These are phyloP conservation scores for Tetrapisispora taiwanensis DNA, from an alignment of 805 yeast species.

Conservation along the genomic window DNA sequence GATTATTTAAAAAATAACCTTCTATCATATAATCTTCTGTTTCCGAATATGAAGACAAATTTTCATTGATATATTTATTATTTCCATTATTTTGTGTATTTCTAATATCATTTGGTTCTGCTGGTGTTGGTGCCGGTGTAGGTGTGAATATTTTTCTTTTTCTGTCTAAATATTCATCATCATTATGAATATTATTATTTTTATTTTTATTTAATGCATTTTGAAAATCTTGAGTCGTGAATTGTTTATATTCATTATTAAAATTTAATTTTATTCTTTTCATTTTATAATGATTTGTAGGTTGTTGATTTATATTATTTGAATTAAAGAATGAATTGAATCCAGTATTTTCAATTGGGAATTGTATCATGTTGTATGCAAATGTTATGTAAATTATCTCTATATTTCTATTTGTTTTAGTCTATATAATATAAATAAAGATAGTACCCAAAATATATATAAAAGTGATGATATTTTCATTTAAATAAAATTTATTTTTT, in stretches of 20 bases:
- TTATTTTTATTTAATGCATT: background rate
- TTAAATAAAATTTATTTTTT: background rate
- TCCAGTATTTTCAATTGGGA: background rate
- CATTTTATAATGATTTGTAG: background rate
- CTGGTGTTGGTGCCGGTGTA: conserved; percentile 4
- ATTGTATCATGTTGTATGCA: background rate
- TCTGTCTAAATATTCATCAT: background rate
- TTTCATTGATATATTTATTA: background rate
- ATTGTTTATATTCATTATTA: background rate
- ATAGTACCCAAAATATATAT: too few species aligned
- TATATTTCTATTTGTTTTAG: too few species aligned
- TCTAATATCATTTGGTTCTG: background rate
- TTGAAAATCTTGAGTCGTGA: background rate
- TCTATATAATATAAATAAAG: too few species aligned
- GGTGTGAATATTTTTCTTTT: conserved; percentile 1
- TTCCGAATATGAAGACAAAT: conserved; percentile 11
- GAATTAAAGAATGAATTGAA: background rate
- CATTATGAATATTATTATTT: background rate
- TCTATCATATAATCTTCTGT: conserved; percentile 23
- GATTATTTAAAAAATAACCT: conserved; percentile 10
- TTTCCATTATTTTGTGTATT: background rate
- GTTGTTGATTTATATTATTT: background rate
- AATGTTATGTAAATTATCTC: too few species aligned
- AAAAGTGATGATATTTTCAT: too few species aligned
- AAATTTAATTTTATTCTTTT: conserved; percentile 1